Conservation (phyloP, 2,329 filamentous ascomycete species). For the Trichophyton simii region DNA sequence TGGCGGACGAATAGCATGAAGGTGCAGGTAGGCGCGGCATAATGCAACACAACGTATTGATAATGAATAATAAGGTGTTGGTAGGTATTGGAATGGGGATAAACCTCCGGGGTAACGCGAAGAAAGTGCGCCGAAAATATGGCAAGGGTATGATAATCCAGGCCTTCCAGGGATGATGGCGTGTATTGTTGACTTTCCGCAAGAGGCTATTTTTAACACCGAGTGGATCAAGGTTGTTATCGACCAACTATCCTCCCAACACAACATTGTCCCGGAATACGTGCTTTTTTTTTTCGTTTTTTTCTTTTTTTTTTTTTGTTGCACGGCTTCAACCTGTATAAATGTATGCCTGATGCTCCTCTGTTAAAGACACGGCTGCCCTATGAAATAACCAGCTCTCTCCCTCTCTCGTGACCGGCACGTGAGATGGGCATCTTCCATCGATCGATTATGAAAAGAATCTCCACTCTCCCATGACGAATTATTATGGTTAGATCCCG, state of each 20-base stretch:
- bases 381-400: background rate
- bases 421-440: background rate
- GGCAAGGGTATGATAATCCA: background rate
- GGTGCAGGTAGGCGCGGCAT: background rate
- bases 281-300: background rate
- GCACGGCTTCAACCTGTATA: background rate
- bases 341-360: background rate
- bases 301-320: background rate
- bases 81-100: background rate
- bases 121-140: slow-evolving; percentile 1
- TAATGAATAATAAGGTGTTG: background rate
- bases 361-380: background rate
- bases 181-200: background rate
- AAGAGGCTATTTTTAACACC: background rate
- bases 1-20: background rate
- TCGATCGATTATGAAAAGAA: background rate
- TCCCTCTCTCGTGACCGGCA: background rate
- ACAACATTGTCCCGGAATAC: background rate
- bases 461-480: background rate
- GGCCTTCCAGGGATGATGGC: background rate
- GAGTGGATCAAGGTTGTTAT: background rate
- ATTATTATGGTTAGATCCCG: background rate
- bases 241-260: background rate
- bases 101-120: background rate
- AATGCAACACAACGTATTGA: background rate